A percentile compares a stretch with the other conserved stretches of the same genome.
These are phyloP conservation scores for Chaetomiaceae sp. DNA, from an alignment of 2,329 filamentous ascomycete species.

Conservation along the genomic window DNA sequence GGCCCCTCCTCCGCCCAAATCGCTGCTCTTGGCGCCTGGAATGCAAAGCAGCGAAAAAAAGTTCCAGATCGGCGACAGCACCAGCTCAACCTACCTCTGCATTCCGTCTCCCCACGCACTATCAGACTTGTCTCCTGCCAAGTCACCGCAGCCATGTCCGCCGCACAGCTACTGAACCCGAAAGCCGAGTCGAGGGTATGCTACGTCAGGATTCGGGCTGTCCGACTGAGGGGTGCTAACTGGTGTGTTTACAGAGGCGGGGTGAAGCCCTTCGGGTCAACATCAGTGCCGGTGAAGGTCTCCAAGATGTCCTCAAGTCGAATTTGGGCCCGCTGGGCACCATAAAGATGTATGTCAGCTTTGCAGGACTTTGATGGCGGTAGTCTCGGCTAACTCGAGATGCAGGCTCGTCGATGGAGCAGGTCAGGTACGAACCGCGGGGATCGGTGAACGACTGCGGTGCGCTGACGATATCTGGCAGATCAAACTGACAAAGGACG, in stretches of 20 bases:
- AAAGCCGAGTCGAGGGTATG: conserved; percentile 96
- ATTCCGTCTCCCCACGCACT: conserved; percentile 9
- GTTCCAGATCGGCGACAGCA: conserved; percentile 24
- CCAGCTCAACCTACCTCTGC: conserved; percentile 22
- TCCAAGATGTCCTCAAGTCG: conserved; percentile 91
- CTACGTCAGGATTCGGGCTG: conserved; percentile 24
- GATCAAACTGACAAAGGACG: conserved; percentile 99
- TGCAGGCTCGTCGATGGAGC: conserved; percentile 64
- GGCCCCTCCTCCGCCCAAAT: conserved; percentile 23
- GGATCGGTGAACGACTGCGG: conserved; percentile 7
- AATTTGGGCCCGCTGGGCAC: conserved; percentile 92
- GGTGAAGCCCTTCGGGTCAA: conserved; percentile 96
- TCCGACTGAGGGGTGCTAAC: conserved; percentile 28
- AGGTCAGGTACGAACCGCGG: conserved; percentile 51
- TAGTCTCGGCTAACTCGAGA: conserved; percentile 5
- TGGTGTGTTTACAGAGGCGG: conserved; percentile 61
- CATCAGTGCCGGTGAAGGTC: conserved; percentile 91
- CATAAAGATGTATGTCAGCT: conserved; percentile 73
- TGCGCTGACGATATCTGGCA: conserved; percentile 36
- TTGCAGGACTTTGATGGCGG: neutral
- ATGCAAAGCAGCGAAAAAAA: conserved; percentile 28
- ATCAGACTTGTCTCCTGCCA: conserved; percentile 12
- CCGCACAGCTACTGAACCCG: conserved; percentile 94
- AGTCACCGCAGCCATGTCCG: conserved; percentile 64
- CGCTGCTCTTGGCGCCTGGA: conserved; percentile 15